Evolutionary conservation across 768 basidiomycete genomes (phyloP), one percentile per base, ranked within the genome.

Genomic region (Pisolithus microcarpus): DNA sequence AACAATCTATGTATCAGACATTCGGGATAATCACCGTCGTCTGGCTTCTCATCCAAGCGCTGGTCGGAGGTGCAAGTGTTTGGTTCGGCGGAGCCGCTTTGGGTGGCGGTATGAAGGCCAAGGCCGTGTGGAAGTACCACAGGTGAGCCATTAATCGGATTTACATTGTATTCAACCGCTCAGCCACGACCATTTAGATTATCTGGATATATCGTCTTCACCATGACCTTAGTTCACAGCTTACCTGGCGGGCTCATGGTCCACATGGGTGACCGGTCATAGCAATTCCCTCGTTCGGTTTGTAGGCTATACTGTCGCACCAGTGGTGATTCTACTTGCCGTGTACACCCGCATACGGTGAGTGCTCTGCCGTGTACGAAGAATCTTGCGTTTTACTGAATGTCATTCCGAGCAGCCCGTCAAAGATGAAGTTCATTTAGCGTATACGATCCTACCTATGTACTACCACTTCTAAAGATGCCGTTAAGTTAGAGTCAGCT

Each of bases 71-170:
- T 3, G 81, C 78, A n/a, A 87, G 84, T 46, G 85, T 89, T 15
- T 90, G 88, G 88, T 82, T 75, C 53, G 74, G 70, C 7, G 89
- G 89, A 10, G 73, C 72, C 15, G 71, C 73, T 0, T 86, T 91
- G 60, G 87, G 89, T 5, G 87, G 88, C 1, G 81, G 78, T 13
- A 65, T 72, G 40, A 83, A 78, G 62, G 87, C 88, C 13, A 91
- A 87, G 64, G 63, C 70, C 1, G 52, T 91, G 18, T 92, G 89
- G 85, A 92, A 91, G 63, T 91, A 88, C 56, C 90, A 93, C 60
- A 71, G 90, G 84, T 82, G 43, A 28, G 26, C 23, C n/a, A 16
- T 26, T 4, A 19, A 37, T 9, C 10, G 30, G 24, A 18, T 19
- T 39, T n/a, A 52, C 38, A 24, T 45, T 45, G 38, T n/a, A 26